Conservation (phyloP, 2,329 filamentous ascomycete species). For the Gliomastix tumulicola region DNA sequence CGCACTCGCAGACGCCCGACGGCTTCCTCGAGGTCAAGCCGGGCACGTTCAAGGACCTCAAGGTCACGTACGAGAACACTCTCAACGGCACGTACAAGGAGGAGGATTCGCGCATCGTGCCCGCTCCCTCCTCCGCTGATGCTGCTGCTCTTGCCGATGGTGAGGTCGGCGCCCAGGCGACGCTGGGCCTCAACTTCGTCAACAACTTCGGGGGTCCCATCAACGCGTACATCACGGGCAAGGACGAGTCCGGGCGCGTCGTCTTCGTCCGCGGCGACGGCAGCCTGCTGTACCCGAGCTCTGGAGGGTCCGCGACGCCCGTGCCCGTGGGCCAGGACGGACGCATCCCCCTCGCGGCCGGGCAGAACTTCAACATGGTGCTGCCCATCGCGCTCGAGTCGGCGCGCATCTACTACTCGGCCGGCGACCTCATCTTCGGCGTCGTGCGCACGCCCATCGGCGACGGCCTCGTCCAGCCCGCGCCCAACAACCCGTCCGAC, state of each 20-base stretch:
- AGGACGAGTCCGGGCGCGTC: slow-evolving; percentile 48
- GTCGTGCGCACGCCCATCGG: slow-evolving; percentile 63
- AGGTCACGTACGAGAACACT: slow-evolving; percentile 28
- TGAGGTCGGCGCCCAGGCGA: too few species aligned
- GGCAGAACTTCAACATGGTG: slow-evolving; percentile 50
- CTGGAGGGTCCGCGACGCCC: slow-evolving; percentile 47
- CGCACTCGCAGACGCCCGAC: too few species aligned
- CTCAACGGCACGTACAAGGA: slow-evolving; percentile 25
- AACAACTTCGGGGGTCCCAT: slow-evolving; percentile 9
- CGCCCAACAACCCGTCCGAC: slow-evolving; percentile 59
- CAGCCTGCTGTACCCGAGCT: slow-evolving; percentile 46
- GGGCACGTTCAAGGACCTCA: slow-evolving; percentile 19
- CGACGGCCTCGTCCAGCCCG: slow-evolving; percentile 68
- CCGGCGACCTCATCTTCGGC: slow-evolving; percentile 47
- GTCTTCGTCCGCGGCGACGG: slow-evolving; percentile 58
- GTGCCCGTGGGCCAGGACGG: slow-evolving; percentile 47
- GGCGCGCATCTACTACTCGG: slow-evolving; percentile 65
- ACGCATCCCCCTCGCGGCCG: slow-evolving; percentile 55
- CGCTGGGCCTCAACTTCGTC: not conserved
- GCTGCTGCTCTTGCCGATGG: too few species aligned
- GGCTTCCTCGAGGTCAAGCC: slow-evolving; percentile 21
- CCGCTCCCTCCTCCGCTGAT: not conserved
- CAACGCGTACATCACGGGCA: slow-evolving; percentile 66
- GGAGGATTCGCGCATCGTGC: slow-evolving; percentile 3
- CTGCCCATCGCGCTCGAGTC: slow-evolving; percentile 62